phyloP scores from a whole-genome alignment of 2,329 filamentous ascomycete species.

The Zymoseptoria brevis region DNA sequence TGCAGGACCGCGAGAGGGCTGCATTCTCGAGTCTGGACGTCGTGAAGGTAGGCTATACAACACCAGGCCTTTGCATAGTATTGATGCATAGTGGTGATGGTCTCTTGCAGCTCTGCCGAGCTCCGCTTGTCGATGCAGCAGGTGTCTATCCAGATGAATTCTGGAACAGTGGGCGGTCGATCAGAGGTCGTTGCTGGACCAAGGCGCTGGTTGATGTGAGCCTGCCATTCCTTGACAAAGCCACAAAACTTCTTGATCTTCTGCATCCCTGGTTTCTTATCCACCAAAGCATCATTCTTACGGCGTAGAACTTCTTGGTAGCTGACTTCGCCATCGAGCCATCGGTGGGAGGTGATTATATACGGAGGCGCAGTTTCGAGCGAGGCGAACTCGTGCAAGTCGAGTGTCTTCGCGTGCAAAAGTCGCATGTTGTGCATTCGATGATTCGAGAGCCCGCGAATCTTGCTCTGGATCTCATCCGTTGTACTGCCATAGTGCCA shows the following conservation, averaged over 20 bases:
- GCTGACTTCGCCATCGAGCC: slow-evolving; percentile 8
- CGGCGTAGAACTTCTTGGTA: slow-evolving; percentile 7
- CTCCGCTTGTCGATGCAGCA: slow-evolving; percentile 17
- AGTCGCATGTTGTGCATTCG: neutral
- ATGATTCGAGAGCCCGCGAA: too few relatives aligned
- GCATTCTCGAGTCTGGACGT: slow-evolving; percentile 1
- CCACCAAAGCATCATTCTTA: neutral
- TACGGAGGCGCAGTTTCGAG: slow-evolving; percentile 5
- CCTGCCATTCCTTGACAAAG: neutral
- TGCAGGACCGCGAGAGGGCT: neutral
- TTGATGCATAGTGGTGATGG: slow-evolving; percentile 15
- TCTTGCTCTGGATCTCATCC: too few relatives aligned
- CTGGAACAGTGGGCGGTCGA: neutral
- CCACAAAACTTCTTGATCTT: slow-evolving; percentile 6
- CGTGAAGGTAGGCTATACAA: slow-evolving; percentile 12
- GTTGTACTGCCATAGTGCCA: too few relatives aligned
- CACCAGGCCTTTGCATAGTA: slow-evolving; percentile 11
- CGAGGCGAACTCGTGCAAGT: slow-evolving; percentile 1
- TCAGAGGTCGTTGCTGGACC: too few relatives aligned
- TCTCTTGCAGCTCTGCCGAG: slow-evolving; percentile 11
- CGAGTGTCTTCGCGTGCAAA: slow-evolving; percentile 1
- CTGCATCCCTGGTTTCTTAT: slow-evolving; percentile 2
- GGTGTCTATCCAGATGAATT: slow-evolving; percentile 17
- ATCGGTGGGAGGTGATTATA: slow-evolving; percentile 13
- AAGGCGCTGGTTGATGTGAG: neutral